Conservation (phyloP, 108 stramenopile species). For the Ochromonas danica region DNA sequence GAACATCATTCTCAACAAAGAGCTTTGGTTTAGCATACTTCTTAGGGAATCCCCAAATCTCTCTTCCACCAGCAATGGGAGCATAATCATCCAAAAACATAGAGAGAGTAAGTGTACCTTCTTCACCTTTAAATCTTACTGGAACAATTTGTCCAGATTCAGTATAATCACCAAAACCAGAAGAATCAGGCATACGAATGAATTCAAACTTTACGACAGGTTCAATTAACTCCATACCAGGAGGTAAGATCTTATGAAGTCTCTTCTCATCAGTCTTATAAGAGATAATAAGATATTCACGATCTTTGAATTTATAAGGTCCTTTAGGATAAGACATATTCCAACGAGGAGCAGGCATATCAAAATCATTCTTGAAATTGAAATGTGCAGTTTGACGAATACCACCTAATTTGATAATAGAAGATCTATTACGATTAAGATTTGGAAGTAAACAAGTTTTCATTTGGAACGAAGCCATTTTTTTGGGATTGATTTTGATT, state of each 20-base stretch:
- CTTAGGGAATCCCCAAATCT: slow-evolving; percentile 5
- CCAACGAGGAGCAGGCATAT: background rate
- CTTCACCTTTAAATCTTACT: background rate
- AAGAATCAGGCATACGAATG: background rate
- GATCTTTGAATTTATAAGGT: background rate
- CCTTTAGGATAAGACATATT: background rate
- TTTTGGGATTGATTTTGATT: no score
- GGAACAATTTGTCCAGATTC: background rate
- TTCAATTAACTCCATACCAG: background rate
- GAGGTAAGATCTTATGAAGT: background rate
- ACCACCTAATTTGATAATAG: no score
- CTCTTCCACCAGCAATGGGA: background rate
- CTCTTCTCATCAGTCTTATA: background rate
- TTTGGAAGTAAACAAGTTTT: no score
- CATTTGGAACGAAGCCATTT: no score
- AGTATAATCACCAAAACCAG: background rate
- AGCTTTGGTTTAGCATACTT: background rate
- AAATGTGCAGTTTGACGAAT: no score
- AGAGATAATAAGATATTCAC: background rate
- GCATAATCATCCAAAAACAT: background rate
- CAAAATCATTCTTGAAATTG: background rate
- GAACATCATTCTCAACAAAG: background rate
- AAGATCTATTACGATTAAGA: no score
- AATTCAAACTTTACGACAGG: background rate
- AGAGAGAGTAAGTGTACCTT: background rate